phyloP scores from a whole-genome alignment of 768 basidiomycete species.

The Paxillus involutus region DNA sequence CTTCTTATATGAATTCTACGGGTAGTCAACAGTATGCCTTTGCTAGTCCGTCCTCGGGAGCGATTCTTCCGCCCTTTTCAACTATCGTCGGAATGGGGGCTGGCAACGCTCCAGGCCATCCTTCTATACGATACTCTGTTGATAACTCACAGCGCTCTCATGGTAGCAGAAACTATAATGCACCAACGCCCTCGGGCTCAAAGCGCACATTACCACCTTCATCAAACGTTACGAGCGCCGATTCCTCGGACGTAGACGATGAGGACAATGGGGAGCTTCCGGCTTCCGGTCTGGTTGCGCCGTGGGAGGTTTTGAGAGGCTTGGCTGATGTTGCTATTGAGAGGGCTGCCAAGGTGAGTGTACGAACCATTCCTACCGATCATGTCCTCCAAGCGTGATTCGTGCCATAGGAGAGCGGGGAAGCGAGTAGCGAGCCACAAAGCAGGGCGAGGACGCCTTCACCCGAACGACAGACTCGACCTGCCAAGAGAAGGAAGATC shows the following conservation, averaged over 20 bases:
- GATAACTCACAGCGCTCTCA: slow-evolving; percentile 39
- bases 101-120: slow-evolving; percentile 43
- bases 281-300: slow-evolving; percentile 78
- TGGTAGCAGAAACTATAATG: slow-evolving; percentile 30
- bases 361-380: background rate
- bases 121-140: slow-evolving; percentile 56
- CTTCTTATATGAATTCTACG: slow-evolving; percentile 42
- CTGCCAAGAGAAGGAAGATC: slow-evolving; percentile 70
- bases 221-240: slow-evolving; percentile 72
- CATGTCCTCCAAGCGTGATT: slow-evolving; percentile 8
- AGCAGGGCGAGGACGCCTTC: slow-evolving; percentile 75
- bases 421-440: slow-evolving; percentile 65
- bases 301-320: slow-evolving; percentile 82
- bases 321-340: slow-evolving; percentile 81
- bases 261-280: slow-evolving; percentile 81
- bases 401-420: slow-evolving; percentile 66
- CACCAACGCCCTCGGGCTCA: slow-evolving; percentile 36
- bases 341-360: slow-evolving; percentile 69
- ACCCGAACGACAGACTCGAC: slow-evolving; percentile 66
- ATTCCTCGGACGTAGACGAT: slow-evolving; percentile 84
- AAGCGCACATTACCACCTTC: slow-evolving; percentile 63
- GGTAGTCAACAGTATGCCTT: slow-evolving; percentile 31
- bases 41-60: slow-evolving; percentile 43
- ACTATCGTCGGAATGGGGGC: slow-evolving; percentile 58
- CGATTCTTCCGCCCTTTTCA: slow-evolving; percentile 70